These are phyloP conservation scores for Corynascus novoguineensis DNA, from an alignment of 495 filamentous ascomycete genomes.

Conservation along the genomic window DNA sequence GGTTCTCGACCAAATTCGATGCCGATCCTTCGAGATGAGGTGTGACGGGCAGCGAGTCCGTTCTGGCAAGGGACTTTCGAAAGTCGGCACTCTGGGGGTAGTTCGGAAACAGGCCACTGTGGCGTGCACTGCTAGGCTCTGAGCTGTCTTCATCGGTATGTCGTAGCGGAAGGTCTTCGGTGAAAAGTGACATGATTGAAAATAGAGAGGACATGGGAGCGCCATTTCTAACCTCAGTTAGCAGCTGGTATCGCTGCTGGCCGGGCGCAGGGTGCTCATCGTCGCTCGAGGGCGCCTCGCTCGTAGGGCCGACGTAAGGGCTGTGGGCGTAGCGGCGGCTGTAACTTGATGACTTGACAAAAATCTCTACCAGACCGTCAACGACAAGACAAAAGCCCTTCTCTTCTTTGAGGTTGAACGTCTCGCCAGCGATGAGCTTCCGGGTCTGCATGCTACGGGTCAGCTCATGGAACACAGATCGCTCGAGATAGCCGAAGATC, in stretches of 20 bases:
- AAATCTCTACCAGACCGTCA: slow-evolving; percentile 94
- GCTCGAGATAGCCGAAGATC: slow-evolving; percentile 94
- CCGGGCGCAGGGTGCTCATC: slow-evolving; percentile 54
- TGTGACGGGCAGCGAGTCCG: slow-evolving; percentile 28
- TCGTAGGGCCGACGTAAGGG: slow-evolving; percentile 12
- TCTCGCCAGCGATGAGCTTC: slow-evolving; percentile 93
- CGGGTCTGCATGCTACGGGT: slow-evolving; percentile 96
- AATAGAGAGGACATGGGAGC: slow-evolving; percentile 98
- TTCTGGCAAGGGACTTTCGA: slow-evolving; percentile 37
- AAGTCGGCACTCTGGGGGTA: slow-evolving; percentile 44
- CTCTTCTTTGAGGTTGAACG: slow-evolving; percentile 89
- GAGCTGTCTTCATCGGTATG: slow-evolving; percentile 56
- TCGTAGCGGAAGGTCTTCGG: slow-evolving; percentile 81
- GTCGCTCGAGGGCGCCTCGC: slow-evolving; percentile 54
- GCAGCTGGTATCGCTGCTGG: slow-evolving; percentile 73
- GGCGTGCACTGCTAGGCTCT: slow-evolving; percentile 16
- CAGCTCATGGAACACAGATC: slow-evolving; percentile 94
- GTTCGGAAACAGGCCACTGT: slow-evolving; percentile 23
- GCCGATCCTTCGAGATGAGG: slow-evolving; percentile 31
- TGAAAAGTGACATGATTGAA: slow-evolving; percentile 93
- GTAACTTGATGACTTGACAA: slow-evolving; percentile 82
- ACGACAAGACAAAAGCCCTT: slow-evolving; percentile 98
- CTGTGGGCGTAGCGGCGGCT: slow-evolving; percentile 27
- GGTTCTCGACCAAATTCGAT: slow-evolving; percentile 4
- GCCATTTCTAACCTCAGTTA: slow-evolving; percentile 97